Base-by-base conservation (phyloP, 495 filamentous ascomycete species). In the Penicillium desertorum region DNA sequence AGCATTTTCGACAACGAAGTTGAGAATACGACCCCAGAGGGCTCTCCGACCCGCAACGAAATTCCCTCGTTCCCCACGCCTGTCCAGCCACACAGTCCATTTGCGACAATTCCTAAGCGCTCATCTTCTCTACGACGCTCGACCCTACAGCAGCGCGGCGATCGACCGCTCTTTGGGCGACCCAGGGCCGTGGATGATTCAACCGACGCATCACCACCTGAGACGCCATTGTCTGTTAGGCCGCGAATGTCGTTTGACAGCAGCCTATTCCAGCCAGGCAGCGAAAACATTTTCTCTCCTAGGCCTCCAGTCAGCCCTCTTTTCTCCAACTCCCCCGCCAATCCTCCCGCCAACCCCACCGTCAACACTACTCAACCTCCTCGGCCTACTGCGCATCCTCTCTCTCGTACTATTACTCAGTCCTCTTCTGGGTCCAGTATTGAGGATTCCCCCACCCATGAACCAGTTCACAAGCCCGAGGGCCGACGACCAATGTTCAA, bases 361-460 rank as follows among this genome's bases (percentile, higher is more conserved):
- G 39, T 36, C 32, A 27, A n/a, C 42, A 51, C 49, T 16, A 42
- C 60, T 32, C 62, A 75, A 16, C 71, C 75, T 25, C 48, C 68
- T 34, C 69, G 70, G n/a, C 63, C 62, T 37, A 48, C 72, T 42
- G 89, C 88, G 32, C 93, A 96, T 69, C 92, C 92, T 19, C 80
- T 97, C 16, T 95, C 92, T 20, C 84, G 90, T 32, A 87, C 88
- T 0, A 81, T 96, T 41, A 92, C 88, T 1, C 88, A 89, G 27
- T 94, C 91, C 2, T 93, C 90, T 5, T 94, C 91, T 2, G 81
- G 78, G 47, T 92, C 90, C 11, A 93, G 88, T 62, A 63, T 91
- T 0, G 88, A 89, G 64, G 90, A 94, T 43, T 90, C 88, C 6
- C 88, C 88, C 0, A 88, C 86, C 2, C 84, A 87, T 63, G 75